Conservation (phyloP, 2,329 filamentous ascomycete species). For the Ophiocordyceps camponoti-leonardi region DNA sequence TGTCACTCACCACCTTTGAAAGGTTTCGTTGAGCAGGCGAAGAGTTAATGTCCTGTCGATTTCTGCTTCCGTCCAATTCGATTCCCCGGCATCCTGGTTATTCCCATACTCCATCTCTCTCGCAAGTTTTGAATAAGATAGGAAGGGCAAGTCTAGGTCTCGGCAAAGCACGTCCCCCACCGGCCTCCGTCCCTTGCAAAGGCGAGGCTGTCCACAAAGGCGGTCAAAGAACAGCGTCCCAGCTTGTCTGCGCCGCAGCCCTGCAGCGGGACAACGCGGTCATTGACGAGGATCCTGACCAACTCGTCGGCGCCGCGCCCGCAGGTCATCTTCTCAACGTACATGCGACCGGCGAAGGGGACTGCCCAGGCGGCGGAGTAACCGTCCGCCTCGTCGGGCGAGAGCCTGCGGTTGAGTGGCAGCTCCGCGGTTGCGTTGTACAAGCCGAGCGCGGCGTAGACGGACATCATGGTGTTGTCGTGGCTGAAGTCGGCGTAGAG, state of each 20-base stretch:
- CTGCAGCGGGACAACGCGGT: slow-evolving; percentile 56
- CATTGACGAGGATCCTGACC: slow-evolving; percentile 70
- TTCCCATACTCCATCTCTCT: too few species aligned
- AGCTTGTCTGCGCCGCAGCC: slow-evolving; percentile 52
- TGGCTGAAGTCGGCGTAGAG: slow-evolving; percentile 87
- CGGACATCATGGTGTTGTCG: slow-evolving; percentile 69
- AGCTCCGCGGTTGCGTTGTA: slow-evolving; percentile 49
- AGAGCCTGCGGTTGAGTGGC: slow-evolving; percentile 29
- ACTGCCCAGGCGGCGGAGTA: slow-evolving; percentile 67
- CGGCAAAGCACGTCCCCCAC: slow-evolving; percentile 47
- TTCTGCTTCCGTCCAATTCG: too few species aligned
- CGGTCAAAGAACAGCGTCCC: slow-evolving; percentile 52
- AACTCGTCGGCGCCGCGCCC: slow-evolving; percentile 38
- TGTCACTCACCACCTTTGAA: too few species aligned
- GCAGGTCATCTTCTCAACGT: slow-evolving; percentile 78
- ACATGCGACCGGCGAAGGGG: slow-evolving; percentile 65
- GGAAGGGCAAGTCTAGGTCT: background rate
- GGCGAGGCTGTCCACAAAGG: slow-evolving; percentile 56
- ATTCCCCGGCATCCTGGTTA: too few species aligned
- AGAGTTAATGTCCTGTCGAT: too few species aligned
- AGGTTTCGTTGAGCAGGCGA: too few species aligned
- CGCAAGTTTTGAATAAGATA: too few species aligned
- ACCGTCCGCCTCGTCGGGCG: slow-evolving; percentile 38
- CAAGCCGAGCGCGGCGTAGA: slow-evolving; percentile 62
- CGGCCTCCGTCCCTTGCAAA: slow-evolving; percentile 57